Percentiles rank a stretch among this genome's conserved stretches.
These are phyloP conservation scores for Silene latifolia DNA, from an alignment of 148 eudicot species.

Conservation along the genomic window DNA sequence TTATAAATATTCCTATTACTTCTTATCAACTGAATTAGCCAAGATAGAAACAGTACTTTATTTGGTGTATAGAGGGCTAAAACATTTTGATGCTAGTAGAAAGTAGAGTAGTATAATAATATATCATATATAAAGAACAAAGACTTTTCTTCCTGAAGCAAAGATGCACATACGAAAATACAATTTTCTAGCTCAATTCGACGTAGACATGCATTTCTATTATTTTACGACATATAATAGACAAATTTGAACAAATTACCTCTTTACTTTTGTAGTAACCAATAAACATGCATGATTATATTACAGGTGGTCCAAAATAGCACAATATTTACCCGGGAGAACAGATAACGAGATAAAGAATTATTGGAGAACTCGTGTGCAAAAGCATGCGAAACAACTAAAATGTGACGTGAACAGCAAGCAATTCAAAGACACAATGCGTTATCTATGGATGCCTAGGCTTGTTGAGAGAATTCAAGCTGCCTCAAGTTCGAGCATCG, in stretches of 20 bases:
- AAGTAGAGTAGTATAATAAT: no score
- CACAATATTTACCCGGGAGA: slow-evolving; percentile 51
- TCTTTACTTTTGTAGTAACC: background rate
- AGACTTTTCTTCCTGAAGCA: slow-evolving; percentile 1
- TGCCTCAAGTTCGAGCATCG: slow-evolving; percentile 26
- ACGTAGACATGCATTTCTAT: slow-evolving; percentile 6
- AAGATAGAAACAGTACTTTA: no score
- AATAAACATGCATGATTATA: background rate
- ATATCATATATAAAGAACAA: background rate
- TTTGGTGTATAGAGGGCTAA: no score
- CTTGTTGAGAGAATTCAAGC: slow-evolving; percentile 87
- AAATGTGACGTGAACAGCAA: slow-evolving; percentile 62
- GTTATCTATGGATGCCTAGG: slow-evolving; percentile 47
- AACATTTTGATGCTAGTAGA: no score
- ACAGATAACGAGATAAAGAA: slow-evolving; percentile 70
- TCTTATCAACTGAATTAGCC: no score
- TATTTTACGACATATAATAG: background rate
- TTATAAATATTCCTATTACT: no score
- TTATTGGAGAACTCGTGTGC: slow-evolving; percentile 60
- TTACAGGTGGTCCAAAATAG: slow-evolving; percentile 66
- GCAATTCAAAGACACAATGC: slow-evolving; percentile 58
- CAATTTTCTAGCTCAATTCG: slow-evolving; percentile 3
- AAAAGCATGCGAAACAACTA: slow-evolving; percentile 62
- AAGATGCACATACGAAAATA: background rate
- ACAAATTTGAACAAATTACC: no score